A percentile compares a stretch with the other conserved stretches of the same genome.
Conservation (phyloP, 208 protist genomes). For the Porcisia deanei region DNA sequence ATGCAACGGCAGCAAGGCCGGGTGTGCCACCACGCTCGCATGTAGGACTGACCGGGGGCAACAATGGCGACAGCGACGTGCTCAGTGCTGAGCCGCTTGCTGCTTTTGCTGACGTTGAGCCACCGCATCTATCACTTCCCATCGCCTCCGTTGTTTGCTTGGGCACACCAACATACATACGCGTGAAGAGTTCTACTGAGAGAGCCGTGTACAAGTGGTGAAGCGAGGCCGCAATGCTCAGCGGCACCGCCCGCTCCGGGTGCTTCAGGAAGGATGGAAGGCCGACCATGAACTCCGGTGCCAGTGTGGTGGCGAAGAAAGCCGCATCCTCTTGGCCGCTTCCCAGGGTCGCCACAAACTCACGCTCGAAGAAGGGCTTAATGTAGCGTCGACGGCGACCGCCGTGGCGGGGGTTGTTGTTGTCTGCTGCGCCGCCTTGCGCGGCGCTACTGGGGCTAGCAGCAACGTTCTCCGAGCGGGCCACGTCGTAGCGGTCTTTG, state of each 20-base stretch:
- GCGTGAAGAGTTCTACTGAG: slow-evolving; percentile 39
- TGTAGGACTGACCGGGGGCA: neutral
- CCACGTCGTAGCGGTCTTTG: slow-evolving; percentile 44
- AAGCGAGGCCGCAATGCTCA: slow-evolving; percentile 52
- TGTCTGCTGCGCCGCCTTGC: slow-evolving; percentile 8
- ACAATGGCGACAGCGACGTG: neutral
- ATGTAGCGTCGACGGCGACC: slow-evolving; percentile 34
- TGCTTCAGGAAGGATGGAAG: slow-evolving; percentile 52
- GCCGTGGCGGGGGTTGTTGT: slow-evolving; percentile 15
- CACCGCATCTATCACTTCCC: neutral
- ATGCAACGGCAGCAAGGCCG: neutral
- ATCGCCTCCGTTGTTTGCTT: neutral
- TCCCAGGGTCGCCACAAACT: slow-evolving; percentile 57
- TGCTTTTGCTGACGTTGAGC: slow-evolving; percentile 4
- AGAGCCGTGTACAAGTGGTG: slow-evolving; percentile 54
- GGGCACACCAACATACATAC: slow-evolving; percentile 1
- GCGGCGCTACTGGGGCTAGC: slow-evolving; percentile 10
- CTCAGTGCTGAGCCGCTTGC: neutral
- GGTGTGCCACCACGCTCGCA: slow-evolving; percentile 1
- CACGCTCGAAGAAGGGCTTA: slow-evolving; percentile 52
- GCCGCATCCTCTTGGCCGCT: slow-evolving; percentile 32
- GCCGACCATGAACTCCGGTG: slow-evolving; percentile 59
- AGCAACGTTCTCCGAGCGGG: slow-evolving; percentile 22
- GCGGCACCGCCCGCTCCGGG: slow-evolving; percentile 43
- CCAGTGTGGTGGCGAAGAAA: slow-evolving; percentile 50